Percentiles rank a stretch among this genome's conserved stretches.
phyloP scores from a whole-genome alignment of 2,329 filamentous ascomycete genomes.

The Ophiocordyceps camponoti-saundersi region DNA sequence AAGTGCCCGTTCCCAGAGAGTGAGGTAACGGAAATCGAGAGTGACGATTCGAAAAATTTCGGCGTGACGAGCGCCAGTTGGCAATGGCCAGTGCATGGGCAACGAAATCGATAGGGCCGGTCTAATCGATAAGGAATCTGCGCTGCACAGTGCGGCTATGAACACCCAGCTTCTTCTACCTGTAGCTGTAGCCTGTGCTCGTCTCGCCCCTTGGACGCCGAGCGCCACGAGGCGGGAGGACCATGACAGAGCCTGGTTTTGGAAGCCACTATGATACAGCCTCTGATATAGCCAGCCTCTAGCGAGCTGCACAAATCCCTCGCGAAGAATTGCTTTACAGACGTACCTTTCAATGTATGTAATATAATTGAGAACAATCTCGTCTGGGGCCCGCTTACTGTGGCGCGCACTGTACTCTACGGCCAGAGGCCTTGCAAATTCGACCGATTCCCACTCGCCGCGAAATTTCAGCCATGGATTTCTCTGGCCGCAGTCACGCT shows the following conservation, averaged over 20 bases:
- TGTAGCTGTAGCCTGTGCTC: no score
- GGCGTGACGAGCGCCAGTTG: conserved; percentile 5
- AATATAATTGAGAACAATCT: no score
- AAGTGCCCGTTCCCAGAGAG: background rate
- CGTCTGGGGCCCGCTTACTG: background rate
- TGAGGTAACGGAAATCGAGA: background rate
- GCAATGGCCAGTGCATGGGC: conserved; percentile 8
- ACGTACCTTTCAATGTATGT: no score
- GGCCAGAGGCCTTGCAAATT: background rate
- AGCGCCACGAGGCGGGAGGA: no score
- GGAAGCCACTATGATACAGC: no score
- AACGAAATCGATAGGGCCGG: conserved; percentile 4
- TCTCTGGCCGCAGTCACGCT: background rate
- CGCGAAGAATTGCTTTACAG: no score
- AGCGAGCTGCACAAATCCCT: no score
- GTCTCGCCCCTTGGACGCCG: background rate
- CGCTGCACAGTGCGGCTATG: conserved; percentile 2
- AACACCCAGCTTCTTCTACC: no score
- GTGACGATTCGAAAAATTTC: conserved; percentile 7
- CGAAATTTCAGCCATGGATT: background rate
- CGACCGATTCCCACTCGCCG: background rate
- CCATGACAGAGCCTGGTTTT: no score
- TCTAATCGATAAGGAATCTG: conserved; percentile 16
- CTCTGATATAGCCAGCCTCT: no score
- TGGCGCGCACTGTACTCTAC: conserved; percentile 1